Evolutionary conservation across 1,284 basidiomycete species (phyloP).

Genomic region (Leccinum pallidistipes): DNA sequence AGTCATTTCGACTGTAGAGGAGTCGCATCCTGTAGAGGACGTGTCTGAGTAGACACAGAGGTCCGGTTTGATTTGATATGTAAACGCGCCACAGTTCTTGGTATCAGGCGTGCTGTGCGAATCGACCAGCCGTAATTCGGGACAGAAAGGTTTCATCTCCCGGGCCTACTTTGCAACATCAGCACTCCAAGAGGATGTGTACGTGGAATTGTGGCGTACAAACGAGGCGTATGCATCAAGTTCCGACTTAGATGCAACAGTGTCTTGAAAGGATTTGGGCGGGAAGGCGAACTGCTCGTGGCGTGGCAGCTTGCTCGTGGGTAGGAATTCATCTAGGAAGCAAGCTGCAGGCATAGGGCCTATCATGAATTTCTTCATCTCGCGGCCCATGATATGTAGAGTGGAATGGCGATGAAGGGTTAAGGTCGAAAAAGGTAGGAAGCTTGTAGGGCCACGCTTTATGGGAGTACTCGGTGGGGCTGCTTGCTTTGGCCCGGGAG

Average conservation of each 20-base stretch:
- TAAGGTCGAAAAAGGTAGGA: background rate
- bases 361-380: background rate
- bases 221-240: background rate
- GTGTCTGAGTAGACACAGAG: background rate
- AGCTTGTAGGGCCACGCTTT: background rate
- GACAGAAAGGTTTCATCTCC: background rate
- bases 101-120: background rate
- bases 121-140: background rate
- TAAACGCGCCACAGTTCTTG: background rate
- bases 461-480: background rate
- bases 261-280: background rate
- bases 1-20: background rate
- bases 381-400: background rate
- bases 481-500: background rate
- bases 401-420: background rate
- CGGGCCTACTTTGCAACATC: background rate
- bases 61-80: background rate
- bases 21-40: background rate
- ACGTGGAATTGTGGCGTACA: background rate
- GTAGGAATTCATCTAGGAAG: background rate
- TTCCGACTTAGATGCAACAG: background rate
- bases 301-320: background rate
- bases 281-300: background rate
- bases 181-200: background rate
- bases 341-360: background rate